Evolutionary conservation across 2,329 filamentous ascomycete genomes (phyloP), one percentile per base, ranked within the genome.

Genomic region (Cladosporium sp.): DNA sequence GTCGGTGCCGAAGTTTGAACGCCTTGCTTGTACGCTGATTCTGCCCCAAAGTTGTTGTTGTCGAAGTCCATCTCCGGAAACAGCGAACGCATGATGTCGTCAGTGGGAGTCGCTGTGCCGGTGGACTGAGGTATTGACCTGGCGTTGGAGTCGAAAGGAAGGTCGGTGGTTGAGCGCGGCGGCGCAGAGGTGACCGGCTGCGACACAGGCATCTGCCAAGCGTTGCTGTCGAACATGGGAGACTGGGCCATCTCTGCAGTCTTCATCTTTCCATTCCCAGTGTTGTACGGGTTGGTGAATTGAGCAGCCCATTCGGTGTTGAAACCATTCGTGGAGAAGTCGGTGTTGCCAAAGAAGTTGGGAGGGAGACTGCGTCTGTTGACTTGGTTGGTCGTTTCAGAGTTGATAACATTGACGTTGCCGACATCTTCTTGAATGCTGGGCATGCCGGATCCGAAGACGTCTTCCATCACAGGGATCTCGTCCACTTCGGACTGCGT

Each of bases 401-500:
- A 14, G 22, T 46, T 46, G 19, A 60, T 53, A 6, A 53, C 33
- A 18, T 58, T 54, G 53, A 57, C 54, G 13, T 41, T 53, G 28
- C 52, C 54, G n/a, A 55, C 40, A 48, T 65, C 59, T 56, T 68
- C 64, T 52, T 61, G 61, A 43, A 65, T 65, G 52, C 58, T 65
- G 14, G 62, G 63, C 65, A 65, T 68, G 9, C 56, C 54, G 16
- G 62, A 60, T 11, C 58, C 58, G 50, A 61, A 64, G 9, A 61
- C 43, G 14, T 70, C 67, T 43, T 70, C 66, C 46, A 64, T 61
- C 6, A 56, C 56, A n/a, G 67, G 64, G 13, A 67, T 59, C 49
- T 70, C 68, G 44, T 69, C 68, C 32, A 69, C 58, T 43, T 70
- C 68, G 14, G 68, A 70, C 46, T 67, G 64, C 4, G 67, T 68